phyloP scores from a whole-genome alignment of 345 rosid species.

The Firmiana major region DNA sequence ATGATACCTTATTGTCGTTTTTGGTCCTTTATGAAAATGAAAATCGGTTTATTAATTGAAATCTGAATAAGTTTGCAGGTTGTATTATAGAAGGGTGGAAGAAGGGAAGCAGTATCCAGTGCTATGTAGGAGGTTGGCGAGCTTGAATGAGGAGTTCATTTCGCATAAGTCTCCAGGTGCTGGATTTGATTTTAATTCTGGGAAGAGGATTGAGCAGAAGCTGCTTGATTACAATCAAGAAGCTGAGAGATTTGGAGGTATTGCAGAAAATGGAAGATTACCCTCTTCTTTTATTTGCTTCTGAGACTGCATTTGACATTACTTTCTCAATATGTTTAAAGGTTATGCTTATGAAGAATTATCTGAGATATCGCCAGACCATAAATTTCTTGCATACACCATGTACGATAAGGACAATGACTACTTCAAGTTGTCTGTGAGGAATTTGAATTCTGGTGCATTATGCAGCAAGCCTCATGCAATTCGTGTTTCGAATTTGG shows the following conservation, averaged over 20 bases:
- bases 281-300: background rate
- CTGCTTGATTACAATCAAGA: conserved; percentile 89
- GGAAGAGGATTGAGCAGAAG: conserved; percentile 91
- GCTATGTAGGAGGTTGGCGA: conserved; percentile 68
- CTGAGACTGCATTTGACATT: background rate
- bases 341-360: conserved; percentile 96
- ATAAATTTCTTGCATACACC: conserved; percentile 88
- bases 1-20: background rate
- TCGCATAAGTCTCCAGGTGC: conserved; percentile 66
- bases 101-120: conserved; percentile 90
- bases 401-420: conserved; percentile 97
- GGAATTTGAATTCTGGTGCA: conserved; percentile 87
- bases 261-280: background rate
- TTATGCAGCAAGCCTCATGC: conserved; percentile 92
- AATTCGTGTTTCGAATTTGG: conserved; percentile 71
- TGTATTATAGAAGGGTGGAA: conserved; percentile 85
- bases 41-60: background rate
- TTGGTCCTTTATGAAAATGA: conserved; percentile 14
- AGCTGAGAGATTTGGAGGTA: conserved; percentile 98
- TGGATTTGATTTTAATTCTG: conserved; percentile 86
- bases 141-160: conserved; percentile 81
- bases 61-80: conserved; percentile 40
- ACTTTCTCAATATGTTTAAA: conserved; percentile 19
- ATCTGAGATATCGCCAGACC: conserved; percentile 90
- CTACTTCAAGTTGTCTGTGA: conserved; percentile 66